Conservation (phyloP, 192 early-diverging fungal species). For the Gryganskiella cystojenkinii region DNA sequence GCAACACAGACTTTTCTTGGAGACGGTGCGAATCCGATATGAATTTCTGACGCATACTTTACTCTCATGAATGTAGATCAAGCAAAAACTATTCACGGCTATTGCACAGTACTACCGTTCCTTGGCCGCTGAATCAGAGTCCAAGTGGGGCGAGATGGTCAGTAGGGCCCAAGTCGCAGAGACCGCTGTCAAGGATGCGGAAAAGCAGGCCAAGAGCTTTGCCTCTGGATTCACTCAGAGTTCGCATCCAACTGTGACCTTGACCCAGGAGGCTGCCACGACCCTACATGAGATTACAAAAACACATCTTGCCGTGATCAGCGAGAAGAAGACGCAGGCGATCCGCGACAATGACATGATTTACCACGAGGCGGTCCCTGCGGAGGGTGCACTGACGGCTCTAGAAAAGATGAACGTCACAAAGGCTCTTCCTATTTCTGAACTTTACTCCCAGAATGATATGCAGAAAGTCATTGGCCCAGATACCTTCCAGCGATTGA, state of each 20-base stretch:
- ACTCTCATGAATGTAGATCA: constrained; percentile 75
- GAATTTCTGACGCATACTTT: background rate
- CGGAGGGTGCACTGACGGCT: constrained; percentile 78
- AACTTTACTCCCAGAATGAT: constrained; percentile 76
- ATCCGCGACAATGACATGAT: constrained; percentile 96
- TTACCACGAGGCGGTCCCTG: constrained; percentile 90
- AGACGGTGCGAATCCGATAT: too few species aligned
- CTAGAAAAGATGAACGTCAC: constrained; percentile 90
- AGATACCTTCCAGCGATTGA: constrained; percentile 89
- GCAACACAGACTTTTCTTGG: too few species aligned
- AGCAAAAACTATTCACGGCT: constrained; percentile 88
- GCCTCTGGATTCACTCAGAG: constrained; percentile 69
- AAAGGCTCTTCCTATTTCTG: constrained; percentile 80
- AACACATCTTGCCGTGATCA: constrained; percentile 67
- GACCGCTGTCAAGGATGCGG: constrained; percentile 85
- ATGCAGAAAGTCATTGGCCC: constrained; percentile 88
- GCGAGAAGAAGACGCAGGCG: constrained; percentile 75
- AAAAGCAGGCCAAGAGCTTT: constrained; percentile 79
- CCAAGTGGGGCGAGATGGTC: constrained; percentile 88
- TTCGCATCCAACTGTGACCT: constrained; percentile 61
- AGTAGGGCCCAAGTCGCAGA: constrained; percentile 84
- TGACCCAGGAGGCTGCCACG: constrained; percentile 72
- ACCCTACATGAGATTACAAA: constrained; percentile 83
- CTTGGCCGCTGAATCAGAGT: constrained; percentile 77
- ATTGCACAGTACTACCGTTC: constrained; percentile 90